These are phyloP conservation scores for Anthracocystis panici-leucophaei DNA, from an alignment of 1,284 basidiomycete species.

Conservation along the genomic window DNA sequence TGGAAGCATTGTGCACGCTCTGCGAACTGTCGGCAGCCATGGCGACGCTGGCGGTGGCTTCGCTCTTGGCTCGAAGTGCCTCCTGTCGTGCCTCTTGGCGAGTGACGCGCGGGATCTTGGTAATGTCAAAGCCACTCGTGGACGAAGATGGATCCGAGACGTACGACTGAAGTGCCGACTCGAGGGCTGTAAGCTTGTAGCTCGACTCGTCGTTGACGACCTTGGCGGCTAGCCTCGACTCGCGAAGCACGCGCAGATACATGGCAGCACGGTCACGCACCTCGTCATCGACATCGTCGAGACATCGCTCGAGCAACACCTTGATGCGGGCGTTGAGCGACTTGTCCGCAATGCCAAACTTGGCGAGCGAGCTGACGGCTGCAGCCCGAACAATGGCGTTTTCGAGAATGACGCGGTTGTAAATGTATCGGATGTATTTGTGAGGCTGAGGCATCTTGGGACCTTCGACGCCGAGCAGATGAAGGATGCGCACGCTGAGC, in stretches of 20 bases:
- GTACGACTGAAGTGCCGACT: constrained; percentile 60
- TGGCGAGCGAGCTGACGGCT: constrained; percentile 92
- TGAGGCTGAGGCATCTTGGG: constrained; percentile 94
- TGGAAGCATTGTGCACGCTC: constrained; percentile 45
- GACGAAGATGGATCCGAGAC: constrained; percentile 55
- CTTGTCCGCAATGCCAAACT: constrained; percentile 89
- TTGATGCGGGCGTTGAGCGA: constrained; percentile 85
- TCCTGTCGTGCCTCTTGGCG: constrained; percentile 62
- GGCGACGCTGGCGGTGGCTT: constrained; percentile 63
- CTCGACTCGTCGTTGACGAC: constrained; percentile 88
- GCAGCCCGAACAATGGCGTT: constrained; percentile 98
- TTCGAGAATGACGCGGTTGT: constrained; percentile 98
- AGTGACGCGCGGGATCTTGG: constrained; percentile 59
- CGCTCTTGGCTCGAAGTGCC: constrained; percentile 62
- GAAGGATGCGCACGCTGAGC: constrained; percentile 94
- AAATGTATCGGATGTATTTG: constrained; percentile 99
- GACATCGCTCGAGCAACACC: constrained; percentile 79
- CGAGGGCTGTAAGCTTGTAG: constrained; percentile 65
- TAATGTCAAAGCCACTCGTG: constrained; percentile 58
- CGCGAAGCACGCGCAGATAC: constrained; percentile 81
- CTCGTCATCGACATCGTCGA: constrained; percentile 99
- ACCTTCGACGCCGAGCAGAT: constrained; percentile 94
- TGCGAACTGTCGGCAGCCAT: constrained; percentile 63
- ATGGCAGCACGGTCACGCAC: constrained; percentile 97
- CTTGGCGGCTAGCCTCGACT: constrained; percentile 81